Conservation (phyloP, 2,329 filamentous ascomycete genomes). For the Fusarium marasasianum region DNA sequence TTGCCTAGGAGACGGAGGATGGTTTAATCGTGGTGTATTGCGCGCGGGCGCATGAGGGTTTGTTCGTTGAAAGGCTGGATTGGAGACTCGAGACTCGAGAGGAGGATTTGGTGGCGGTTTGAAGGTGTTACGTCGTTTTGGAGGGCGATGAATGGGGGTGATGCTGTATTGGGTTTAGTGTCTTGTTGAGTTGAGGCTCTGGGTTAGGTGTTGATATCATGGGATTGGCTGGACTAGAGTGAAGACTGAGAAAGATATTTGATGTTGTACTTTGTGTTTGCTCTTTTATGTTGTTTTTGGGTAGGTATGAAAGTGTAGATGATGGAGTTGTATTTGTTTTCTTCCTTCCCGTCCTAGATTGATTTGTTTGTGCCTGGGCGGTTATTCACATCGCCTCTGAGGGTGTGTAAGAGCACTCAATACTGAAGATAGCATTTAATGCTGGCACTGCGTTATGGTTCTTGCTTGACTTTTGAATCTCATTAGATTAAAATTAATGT, state of each 20-base stretch:
- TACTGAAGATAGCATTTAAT: too few species aligned
- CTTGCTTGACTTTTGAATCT: not conserved
- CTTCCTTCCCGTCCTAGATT: too few species aligned
- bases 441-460: not conserved
- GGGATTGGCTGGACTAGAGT: not conserved
- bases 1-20: not conserved
- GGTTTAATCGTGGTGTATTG: not conserved
- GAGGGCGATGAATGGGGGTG: slow-evolving; percentile 9
- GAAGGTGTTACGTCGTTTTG: slow-evolving; percentile 29
- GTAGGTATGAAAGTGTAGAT: not conserved
- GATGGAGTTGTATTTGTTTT: not conserved
- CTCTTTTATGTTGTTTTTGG: not conserved
- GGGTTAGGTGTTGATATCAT: slow-evolving; percentile 1
- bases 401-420: too few species aligned
- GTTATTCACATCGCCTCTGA: not conserved
- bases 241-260: not conserved
- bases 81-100: not conserved
- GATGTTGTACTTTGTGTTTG: not conserved
- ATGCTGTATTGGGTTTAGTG: slow-evolving; percentile 21
- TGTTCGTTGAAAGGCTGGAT: not conserved
- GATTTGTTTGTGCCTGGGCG: not conserved
- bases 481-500: too few species aligned
- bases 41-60: slow-evolving; percentile 25
- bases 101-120: slow-evolving; percentile 12
- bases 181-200: slow-evolving; percentile 27